Base-by-base conservation (phyloP, 1,284 basidiomycete species). In the Tilletia walkeri region DNA sequence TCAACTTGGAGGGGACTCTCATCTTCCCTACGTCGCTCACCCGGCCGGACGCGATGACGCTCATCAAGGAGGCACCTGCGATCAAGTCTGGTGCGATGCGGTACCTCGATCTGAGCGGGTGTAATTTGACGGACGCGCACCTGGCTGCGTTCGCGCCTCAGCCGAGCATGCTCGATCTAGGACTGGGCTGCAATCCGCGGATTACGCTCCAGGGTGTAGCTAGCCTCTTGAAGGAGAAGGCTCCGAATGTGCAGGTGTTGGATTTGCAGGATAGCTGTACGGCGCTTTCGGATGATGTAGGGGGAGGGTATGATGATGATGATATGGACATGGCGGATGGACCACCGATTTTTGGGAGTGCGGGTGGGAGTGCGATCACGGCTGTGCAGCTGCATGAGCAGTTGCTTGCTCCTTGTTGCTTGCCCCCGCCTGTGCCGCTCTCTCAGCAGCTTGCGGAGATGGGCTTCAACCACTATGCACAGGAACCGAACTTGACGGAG, bases 51-150 rank as follows among this genome's bases (percentile, higher is more conserved):
- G 87, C 97, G 41, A 78, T 84, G 30, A 87, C 88, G 30, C 89
- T 98, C 67, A 84, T 98, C 69, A 86, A 87, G 0, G 84, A 85
- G 18, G 94, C 94, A 0, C 94, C 94, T 0, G 93, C 92, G 81
- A 91, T 99, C 86, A 85, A 86, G 14, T 89, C 87, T 45, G 92
- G 93, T 18, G 84, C 88, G 68, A 86, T 98, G 59, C 87, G 90
- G 18, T 97, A 95, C 84, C 88, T 99, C 71, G 95, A 99, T 84
- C 84, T 99, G 20, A 95, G 94, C 10, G 92, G 92, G 71, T 87
- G 92, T 4, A 90, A 90, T 0, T 78, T 97, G 63, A 91, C 90
- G 4, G 84, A 87, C 67, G 77, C 70, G 39, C 69, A 78, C 39
- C 75, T 83, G 4, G 87, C 87, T 3, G 84, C 90, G 54, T 85